A percentile compares a stretch with the other conserved stretches of the same genome.
phyloP scores from a whole-genome alignment of 768 basidiomycete species.

The Mycena metata region DNA sequence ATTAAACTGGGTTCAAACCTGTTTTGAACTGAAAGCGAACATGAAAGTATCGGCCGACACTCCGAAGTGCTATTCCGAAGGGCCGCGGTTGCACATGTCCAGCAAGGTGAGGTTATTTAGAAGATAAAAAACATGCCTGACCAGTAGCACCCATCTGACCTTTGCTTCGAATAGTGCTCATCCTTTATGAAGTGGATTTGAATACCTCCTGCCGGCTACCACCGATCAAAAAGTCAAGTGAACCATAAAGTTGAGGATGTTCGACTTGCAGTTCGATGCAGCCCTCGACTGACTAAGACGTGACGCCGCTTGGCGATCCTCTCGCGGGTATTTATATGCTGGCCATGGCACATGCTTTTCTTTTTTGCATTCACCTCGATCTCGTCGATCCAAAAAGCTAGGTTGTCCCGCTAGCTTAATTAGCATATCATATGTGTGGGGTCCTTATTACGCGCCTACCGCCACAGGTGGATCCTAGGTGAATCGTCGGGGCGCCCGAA shows the following conservation, averaged over 20 bases:
- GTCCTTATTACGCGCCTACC: slow-evolving; percentile 19
- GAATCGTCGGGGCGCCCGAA: slow-evolving; percentile 19
- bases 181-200: background rate
- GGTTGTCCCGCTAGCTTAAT: background rate
- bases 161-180: slow-evolving; percentile 1
- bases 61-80: background rate
- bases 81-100: background rate
- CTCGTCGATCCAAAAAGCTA: slow-evolving; percentile 13
- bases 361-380: background rate
- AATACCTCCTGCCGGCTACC: background rate
- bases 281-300: background rate
- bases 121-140: background rate
- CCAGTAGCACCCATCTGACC: background rate
- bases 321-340: background rate
- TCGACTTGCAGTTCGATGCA: slow-evolving; percentile 6
- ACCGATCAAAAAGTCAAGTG: background rate
- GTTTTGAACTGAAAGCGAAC: no score
- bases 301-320: background rate
- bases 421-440: background rate
- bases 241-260: background rate
- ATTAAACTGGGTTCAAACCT: no score
- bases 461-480: slow-evolving; percentile 30
- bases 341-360: background rate
- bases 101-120: background rate
- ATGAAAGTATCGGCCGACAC: slow-evolving; percentile 5